Evolutionary conservation across 2,329 filamentous ascomycete genomes (phyloP).

Genomic region (Colletotrichum spaethianum): DNA sequence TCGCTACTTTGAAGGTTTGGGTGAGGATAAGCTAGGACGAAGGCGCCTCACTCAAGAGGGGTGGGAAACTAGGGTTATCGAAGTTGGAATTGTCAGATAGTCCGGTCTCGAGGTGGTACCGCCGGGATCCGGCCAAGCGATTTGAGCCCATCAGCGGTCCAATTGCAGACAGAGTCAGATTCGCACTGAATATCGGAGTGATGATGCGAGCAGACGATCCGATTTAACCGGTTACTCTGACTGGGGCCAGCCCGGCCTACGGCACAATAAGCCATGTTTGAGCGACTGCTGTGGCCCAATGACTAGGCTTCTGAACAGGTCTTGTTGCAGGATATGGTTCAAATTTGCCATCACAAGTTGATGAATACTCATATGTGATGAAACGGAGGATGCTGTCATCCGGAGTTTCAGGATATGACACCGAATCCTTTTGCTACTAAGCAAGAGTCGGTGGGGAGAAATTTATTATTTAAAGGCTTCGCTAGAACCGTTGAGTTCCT

Average conservation of each 20-base stretch:
- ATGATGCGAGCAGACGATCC: slow-evolving; percentile 18
- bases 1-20: not conserved
- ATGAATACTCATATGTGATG: slow-evolving; percentile 3
- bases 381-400: slow-evolving; percentile 7
- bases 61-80: not conserved
- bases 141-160: not conserved
- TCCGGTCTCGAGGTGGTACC: not conserved
- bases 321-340: slow-evolving; percentile 27
- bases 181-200: slow-evolving; percentile 33
- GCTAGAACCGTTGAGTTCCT: not conserved
- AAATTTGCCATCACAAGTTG: slow-evolving; percentile 24
- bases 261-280: slow-evolving; percentile 32
- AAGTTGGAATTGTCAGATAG: not conserved
- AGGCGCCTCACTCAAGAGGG: too few relatives aligned
- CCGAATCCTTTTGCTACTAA: not conserved
- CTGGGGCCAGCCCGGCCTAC: slow-evolving; percentile 16
- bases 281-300: slow-evolving; percentile 30
- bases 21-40: not conserved
- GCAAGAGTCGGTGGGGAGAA: not conserved
- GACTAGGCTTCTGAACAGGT: slow-evolving; percentile 30
- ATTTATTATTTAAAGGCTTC: not conserved
- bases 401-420: slow-evolving; percentile 33
- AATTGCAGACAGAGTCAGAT: not conserved
- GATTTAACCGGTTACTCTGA: slow-evolving; percentile 23
- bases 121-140: not conserved